phyloP scores from a whole-genome alignment of 2,329 filamentous ascomycete species.

The Diaporthe caulivora region DNA sequence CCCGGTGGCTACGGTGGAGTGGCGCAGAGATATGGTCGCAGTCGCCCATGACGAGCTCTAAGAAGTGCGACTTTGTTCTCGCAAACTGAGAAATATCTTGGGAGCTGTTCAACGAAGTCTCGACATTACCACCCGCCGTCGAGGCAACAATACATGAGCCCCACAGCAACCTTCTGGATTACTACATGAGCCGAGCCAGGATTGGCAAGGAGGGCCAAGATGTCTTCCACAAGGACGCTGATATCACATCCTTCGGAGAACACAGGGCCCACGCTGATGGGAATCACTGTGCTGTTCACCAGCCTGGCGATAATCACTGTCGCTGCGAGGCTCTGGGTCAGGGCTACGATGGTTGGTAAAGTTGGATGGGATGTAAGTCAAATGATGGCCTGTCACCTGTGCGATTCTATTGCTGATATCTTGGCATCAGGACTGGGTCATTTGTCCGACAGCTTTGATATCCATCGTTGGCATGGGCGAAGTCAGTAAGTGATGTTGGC shows the following conservation, averaged over 20 bases:
- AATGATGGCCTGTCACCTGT: background rate
- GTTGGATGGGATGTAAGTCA: slow-evolving; percentile 10
- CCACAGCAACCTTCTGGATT: background rate
- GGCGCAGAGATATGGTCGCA: background rate
- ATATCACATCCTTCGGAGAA: slow-evolving; percentile 10
- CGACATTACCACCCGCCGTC: background rate
- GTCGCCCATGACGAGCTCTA: background rate
- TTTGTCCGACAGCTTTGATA: background rate
- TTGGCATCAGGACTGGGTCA: background rate
- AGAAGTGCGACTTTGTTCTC: background rate
- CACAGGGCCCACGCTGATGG: background rate
- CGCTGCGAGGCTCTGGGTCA: slow-evolving; percentile 6
- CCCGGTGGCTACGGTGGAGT: slow-evolving; percentile 1
- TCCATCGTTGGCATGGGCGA: slow-evolving; percentile 13
- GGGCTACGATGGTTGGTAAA: slow-evolving; percentile 20
- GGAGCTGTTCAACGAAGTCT: background rate
- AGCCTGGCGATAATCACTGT: slow-evolving; percentile 6
- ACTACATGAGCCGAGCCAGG: background rate
- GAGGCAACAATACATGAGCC: background rate
- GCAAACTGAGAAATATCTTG: background rate
- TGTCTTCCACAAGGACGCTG: slow-evolving; percentile 9
- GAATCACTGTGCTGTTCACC: background rate
- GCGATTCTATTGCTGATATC: background rate
- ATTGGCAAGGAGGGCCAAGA: background rate
- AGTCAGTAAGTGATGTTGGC: background rate